A percentile compares a stretch with the other conserved stretches of the same genome.
Evolutionary conservation across 2,329 filamentous ascomycete genomes (phyloP).

Genomic region (Stylonectria norvegica): DNA sequence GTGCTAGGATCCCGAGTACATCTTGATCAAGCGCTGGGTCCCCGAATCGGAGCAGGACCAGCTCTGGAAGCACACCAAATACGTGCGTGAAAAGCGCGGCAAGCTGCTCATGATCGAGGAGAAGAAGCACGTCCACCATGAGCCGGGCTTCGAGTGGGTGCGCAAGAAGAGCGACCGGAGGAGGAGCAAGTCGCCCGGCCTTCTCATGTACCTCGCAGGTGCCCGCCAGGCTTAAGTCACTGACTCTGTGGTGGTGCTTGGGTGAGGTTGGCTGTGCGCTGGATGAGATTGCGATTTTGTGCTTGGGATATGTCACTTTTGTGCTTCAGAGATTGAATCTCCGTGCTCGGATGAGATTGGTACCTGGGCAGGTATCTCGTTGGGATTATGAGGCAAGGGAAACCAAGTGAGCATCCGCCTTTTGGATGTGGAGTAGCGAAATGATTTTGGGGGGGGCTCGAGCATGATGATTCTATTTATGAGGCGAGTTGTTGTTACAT

Average conservation of each 20-base stretch:
- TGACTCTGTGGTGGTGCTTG: no score
- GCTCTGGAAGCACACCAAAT: conserved; percentile 68
- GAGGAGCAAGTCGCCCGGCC: conserved; percentile 54
- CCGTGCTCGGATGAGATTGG: no score
- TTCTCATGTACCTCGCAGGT: conserved; percentile 58
- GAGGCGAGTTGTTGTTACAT: conserved; percentile 22
- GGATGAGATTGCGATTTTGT: no score
- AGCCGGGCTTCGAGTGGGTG: conserved; percentile 53
- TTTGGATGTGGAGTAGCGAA: no score
- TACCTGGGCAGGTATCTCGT: no score
- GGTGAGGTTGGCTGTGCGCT: conserved; percentile 5
- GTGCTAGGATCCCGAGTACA: conserved; percentile 60
- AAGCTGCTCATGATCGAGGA: conserved; percentile 49
- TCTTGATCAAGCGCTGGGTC: conserved; percentile 72
- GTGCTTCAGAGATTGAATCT: no score
- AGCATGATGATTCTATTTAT: conserved; percentile 12
- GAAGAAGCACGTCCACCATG: conserved; percentile 39
- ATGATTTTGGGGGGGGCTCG: conserved; percentile 1
- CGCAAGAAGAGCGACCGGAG: conserved; percentile 54
- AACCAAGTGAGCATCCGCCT: no score
- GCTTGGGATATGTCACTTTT: no score
- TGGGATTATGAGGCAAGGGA: no score
- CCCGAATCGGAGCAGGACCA: conserved; percentile 67
- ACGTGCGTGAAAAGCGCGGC: conserved; percentile 55
- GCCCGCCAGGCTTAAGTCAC: conserved; percentile 40